phyloP scores from a whole-genome alignment of 805 yeast genomes.

The Metschnikowia santaceciliae region DNA sequence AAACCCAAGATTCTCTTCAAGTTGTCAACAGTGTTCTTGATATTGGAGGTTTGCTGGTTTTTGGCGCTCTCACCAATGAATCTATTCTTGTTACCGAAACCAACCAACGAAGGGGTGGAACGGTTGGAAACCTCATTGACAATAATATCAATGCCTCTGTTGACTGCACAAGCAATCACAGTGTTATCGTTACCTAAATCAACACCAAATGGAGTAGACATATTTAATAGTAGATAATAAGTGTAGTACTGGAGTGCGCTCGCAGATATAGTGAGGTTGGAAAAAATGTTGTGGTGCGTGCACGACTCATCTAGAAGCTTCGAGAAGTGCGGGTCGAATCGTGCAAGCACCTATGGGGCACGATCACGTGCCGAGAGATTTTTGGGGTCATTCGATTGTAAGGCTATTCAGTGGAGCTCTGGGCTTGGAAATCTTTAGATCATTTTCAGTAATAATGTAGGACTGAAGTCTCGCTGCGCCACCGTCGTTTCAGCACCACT shows the following conservation, averaged over 20 bases:
- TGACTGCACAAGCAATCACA: conserved; percentile 92
- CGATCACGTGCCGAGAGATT: not conserved
- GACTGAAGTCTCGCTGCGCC: not conserved
- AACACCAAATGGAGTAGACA: conserved; percentile 96
- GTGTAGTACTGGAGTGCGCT: not conserved
- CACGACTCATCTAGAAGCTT: conserved; percentile 26
- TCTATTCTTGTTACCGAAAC: conserved; percentile 87
- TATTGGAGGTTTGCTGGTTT: conserved; percentile 93
- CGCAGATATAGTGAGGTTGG: conserved; percentile 1
- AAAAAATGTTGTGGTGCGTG: conserved; percentile 11
- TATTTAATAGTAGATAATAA: conserved; percentile 23
- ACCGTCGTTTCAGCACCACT: not conserved
- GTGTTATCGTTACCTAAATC: conserved; percentile 95
- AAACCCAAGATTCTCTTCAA: conserved; percentile 90
- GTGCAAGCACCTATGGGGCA: not conserved
- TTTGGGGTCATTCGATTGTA: not conserved
- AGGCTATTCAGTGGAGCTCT: not conserved
- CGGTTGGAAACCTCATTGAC: conserved; percentile 99
- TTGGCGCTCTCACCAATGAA: conserved; percentile 93
- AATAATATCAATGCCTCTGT: conserved; percentile 96
- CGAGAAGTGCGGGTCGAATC: conserved; percentile 14
- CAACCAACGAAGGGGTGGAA: conserved; percentile 86
- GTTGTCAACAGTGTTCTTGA: conserved; percentile 94
- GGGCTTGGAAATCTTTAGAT: not conserved
- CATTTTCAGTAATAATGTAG: not conserved